Base-by-base conservation (phyloP, 306 rosid species). In the Begonia fuchsioides region DNA sequence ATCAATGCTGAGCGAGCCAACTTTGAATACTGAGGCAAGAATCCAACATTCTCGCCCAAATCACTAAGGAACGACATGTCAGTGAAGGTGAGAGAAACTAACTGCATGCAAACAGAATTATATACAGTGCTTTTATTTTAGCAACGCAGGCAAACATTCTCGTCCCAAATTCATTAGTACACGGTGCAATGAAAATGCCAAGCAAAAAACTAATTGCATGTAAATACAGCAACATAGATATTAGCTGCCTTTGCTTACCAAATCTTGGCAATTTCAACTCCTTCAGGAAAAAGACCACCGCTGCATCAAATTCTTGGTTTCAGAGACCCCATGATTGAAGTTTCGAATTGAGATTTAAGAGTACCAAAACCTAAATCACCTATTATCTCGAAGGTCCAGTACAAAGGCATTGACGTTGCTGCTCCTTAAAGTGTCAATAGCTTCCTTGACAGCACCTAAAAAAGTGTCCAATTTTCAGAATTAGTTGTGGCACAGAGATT, bases 281-380 rank as follows among this genome's bases (percentile, higher is more conserved):
- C 98, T n/a, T n/a, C n/a, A 0, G 98, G 98, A 65, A 90, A 90
- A 61, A 85, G 92, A 54, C 98, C 98, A 53, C 98, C 98, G 49
- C 98, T 90, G 95, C 80, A 72, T 64, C 72, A 72, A 81, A 75
- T 32, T 60, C 54, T 59, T 52, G 56, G 63, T 60, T 63, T 75
- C 74, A 79, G 80, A 77, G 67, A 50, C 61, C 55, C n/a, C 41
- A 32, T 66, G 58, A 51, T 54, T 60, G 6, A 59, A 58, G 51
- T 52, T 58, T 39, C 64, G 66, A 49, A 32, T 48, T 51, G 40
- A 44, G 54, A 68, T 18, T 60, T 58, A 55, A 65, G 54, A 11
- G 17, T 41, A 57, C 57, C 46, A 45, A n/a, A 58, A 49, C 61
- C 60, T 55, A 38, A 53, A 56, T 74, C 66, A 90, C 98, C 95